Evolutionary conservation across 1,284 basidiomycete species (phyloP), one percentile per base, ranked within the genome.

Genomic region (Coniophora puteana): DNA sequence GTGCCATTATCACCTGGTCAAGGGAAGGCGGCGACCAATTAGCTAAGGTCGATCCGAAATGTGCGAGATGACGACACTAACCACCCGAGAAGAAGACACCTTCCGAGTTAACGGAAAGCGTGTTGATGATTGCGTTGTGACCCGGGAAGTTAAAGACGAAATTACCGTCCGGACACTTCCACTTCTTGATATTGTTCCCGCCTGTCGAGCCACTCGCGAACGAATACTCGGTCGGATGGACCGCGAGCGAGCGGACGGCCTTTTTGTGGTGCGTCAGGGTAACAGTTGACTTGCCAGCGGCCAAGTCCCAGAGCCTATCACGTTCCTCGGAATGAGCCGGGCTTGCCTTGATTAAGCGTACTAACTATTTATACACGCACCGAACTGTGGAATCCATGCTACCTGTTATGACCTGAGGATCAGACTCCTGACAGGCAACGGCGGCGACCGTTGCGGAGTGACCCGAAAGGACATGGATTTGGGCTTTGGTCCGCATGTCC

Each of bases 231-330:
- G 89, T 92, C 1, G 95, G 95, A 59, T 97, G 93, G 40, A 98
- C 82, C 2, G 94, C 89, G 34, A 99, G 72, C 0, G 94, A 83
- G 42, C 95, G 83, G 2, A 99, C 93, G 11, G 89, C 92, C 66
- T 99, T 99, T 67, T 99, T 98, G 75, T 99, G 95, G 66, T 99
- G 95, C 13, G 95, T 99, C 24, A 99, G 72, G 17, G 93, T 96
- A 17, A 87, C 83, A 81, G 93, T 89, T 16, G 93, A 91, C 66
- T 96, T 97, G 24, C 95, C 96, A 0, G 95, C 95, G 1, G 94
- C 95, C n/a, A 99, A 74, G 63, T 99, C 95, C 95, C 95, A 99
- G 31, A 99, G 66, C 43, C 91, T 90, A 50, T 21, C 26, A 42
- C 47, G 6, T 44, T 38, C n/a, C n/a, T n/a, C n/a, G 4, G 40